Evolutionary conservation across 768 basidiomycete species (phyloP), one percentile per base, ranked within the genome.

Genomic region (Rhodosporidiobolus sp.): DNA sequence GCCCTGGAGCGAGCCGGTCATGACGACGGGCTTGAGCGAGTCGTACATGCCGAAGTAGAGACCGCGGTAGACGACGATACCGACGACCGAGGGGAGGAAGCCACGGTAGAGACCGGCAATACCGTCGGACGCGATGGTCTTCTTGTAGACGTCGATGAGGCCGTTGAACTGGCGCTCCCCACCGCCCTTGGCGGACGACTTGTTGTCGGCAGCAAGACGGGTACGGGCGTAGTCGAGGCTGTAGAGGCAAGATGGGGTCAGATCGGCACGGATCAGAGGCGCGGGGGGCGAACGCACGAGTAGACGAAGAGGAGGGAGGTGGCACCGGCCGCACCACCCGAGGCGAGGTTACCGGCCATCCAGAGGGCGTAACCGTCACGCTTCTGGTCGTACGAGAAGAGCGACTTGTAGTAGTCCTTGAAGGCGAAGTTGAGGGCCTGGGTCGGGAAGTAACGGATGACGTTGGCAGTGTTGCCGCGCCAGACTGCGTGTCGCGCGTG

Each of bases 361-460:
- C 94, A 99, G 82, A 81, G 91, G 90, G 91, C 93, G 87, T 98
- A 99, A 70, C 95, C 95, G 0, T 97, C 96, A 46, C 71, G 72
- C 65, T 83, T 86, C 87, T 97, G 96, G 86, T 92, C 94, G 89
- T 95, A 98, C 77, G 94, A 94, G 83, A 99, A 98, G 66, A 98
- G 81, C 43, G 94, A 94, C 87, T 99, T 94, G 87, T 94, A 95
- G 87, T 94, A 94, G 80, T 94, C 92, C 92, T 94, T 81, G 64
- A 74, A 69, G 38, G 67, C 70, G 65, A 99, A 98, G 91, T 99
- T 99, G 79, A 98, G 85, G 52, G 96, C 96, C 83, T 99, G 95
- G 69, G 96, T 99, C 63, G 96, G 96, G 93, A 99, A 99, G 90
- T 99, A 99, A 82, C 96, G 94, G 85, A 99, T 96, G 84, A 99